Conservation (phyloP, 2,329 filamentous ascomycete species). For the Stylonectria norvegica region DNA sequence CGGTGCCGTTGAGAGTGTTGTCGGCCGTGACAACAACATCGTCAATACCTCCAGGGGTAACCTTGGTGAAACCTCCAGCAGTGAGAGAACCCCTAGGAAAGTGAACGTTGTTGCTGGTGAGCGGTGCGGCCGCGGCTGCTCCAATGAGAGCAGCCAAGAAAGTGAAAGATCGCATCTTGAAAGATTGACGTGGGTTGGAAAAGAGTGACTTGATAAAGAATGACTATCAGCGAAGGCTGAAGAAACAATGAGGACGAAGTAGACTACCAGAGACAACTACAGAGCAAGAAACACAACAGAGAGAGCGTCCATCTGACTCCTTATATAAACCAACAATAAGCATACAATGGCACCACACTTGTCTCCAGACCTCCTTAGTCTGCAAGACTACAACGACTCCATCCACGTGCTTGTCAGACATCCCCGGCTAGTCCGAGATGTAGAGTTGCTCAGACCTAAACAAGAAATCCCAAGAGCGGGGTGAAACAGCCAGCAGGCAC, state of each 20-base stretch:
- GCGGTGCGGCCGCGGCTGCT: constrained; percentile 17
- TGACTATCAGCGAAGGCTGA: neutral
- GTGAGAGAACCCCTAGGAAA: constrained; percentile 12
- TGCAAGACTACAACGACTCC: too few species aligned
- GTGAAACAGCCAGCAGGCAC: too few species aligned
- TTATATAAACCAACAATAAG: too few species aligned
- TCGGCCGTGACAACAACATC: constrained; percentile 36
- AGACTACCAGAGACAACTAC: neutral
- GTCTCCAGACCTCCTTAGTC: too few species aligned
- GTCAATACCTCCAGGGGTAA: constrained; percentile 27
- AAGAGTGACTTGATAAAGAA: constrained; percentile 3
- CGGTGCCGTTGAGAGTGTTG: constrained; percentile 40
- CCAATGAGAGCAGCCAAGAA: constrained; percentile 18
- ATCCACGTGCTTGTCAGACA: too few species aligned
- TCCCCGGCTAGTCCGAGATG: too few species aligned
- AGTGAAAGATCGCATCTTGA: constrained; percentile 24
- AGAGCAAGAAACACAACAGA: too few species aligned
- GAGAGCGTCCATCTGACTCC: too few species aligned
- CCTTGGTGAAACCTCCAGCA: constrained; percentile 29
- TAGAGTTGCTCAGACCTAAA: too few species aligned
- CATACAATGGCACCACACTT: too few species aligned
- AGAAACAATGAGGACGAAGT: neutral
- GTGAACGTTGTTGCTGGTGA: constrained; percentile 5
- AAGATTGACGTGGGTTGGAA: constrained; percentile 4
- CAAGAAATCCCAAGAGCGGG: too few species aligned